Evolutionary conservation across 164 flowering plant species (phyloP).

Genomic region (Vitis rotundifolia): DNA sequence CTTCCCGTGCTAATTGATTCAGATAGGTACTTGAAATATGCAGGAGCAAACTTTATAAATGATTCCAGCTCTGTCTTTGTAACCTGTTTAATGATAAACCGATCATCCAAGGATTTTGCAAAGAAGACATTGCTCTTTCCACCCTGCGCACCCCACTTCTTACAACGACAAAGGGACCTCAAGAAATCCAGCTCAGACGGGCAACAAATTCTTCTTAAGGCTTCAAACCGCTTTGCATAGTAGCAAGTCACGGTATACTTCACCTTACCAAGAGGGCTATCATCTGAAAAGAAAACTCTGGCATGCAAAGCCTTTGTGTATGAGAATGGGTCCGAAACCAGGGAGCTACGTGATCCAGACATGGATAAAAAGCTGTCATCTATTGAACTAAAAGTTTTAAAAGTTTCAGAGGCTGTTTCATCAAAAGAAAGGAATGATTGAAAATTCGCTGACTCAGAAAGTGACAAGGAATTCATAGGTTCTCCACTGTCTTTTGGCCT

Average conservation of each 20-base stretch:
- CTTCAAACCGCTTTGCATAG: constrained; percentile 82
- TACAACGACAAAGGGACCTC: constrained; percentile 91
- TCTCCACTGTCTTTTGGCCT: constrained; percentile 53
- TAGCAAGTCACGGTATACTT: constrained; percentile 89
- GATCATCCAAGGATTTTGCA: constrained; percentile 90
- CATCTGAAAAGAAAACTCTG: constrained; percentile 67
- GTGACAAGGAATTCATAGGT: constrained; percentile 35
- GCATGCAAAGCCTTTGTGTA: constrained; percentile 72
- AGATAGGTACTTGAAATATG: constrained; percentile 82
- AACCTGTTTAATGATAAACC: constrained; percentile 93
- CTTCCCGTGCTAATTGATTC: constrained; percentile 72
- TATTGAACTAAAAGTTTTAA: constrained; percentile 54
- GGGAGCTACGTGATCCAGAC: constrained; percentile 62
- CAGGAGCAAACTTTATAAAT: constrained; percentile 88
- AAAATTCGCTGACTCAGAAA: constrained; percentile 37
- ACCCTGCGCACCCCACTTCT: constrained; percentile 99
- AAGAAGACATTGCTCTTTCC: constrained; percentile 98
- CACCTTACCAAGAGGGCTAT: constrained; percentile 74
- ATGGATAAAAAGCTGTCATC: constrained; percentile 65
- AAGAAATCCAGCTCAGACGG: constrained; percentile 83
- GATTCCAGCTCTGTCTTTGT: constrained; percentile 96
- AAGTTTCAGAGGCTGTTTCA: constrained; percentile 45
- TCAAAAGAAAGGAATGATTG: constrained; percentile 51
- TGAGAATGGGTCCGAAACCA: constrained; percentile 57
- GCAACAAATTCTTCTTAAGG: constrained; percentile 79